phyloP scores from a whole-genome alignment of 352 stramenopile species.

The Globisporangium acanthophoron region DNA sequence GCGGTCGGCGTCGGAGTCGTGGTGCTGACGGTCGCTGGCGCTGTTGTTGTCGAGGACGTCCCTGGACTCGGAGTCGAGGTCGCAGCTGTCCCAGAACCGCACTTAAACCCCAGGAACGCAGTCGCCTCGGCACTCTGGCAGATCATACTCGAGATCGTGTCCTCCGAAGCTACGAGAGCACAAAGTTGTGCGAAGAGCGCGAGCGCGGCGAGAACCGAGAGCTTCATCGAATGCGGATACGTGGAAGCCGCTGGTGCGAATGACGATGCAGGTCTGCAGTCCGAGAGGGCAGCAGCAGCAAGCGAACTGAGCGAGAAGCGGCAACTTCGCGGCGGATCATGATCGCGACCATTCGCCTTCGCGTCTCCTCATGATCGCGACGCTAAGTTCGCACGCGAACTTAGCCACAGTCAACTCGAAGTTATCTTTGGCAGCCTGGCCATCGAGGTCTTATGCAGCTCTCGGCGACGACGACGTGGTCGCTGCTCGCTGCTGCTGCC shows the following conservation, averaged over 20 bases:
- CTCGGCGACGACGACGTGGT: not conserved
- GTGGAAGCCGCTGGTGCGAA: not conserved
- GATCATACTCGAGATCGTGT: conserved; percentile 37
- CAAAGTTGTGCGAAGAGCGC: conserved; percentile 9
- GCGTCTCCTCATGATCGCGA: too few relatives aligned
- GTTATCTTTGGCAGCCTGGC: too few relatives aligned
- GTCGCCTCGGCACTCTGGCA: conserved; percentile 32
- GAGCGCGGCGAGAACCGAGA: not conserved
- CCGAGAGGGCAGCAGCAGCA: too few relatives aligned
- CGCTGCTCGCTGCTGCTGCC: not conserved
- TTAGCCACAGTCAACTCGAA: too few relatives aligned
- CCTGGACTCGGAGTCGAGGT: not conserved
- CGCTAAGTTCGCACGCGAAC: too few relatives aligned
- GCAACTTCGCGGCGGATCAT: too few relatives aligned
- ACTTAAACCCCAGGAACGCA: conserved; percentile 43
- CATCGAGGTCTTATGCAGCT: too few relatives aligned
- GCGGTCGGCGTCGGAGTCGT: conserved; percentile 3
- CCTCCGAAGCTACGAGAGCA: conserved; percentile 5
- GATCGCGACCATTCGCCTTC: too few relatives aligned
- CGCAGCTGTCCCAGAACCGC: conserved; percentile 4
- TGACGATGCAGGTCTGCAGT: not conserved
- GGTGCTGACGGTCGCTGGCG: not conserved
- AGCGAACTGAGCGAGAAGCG: not conserved
- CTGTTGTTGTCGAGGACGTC: conserved; percentile 2
- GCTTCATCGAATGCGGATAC: conserved; percentile 3